phyloP scores from a whole-genome alignment of 345 rosid genomes.

The Pistacia vera region DNA sequence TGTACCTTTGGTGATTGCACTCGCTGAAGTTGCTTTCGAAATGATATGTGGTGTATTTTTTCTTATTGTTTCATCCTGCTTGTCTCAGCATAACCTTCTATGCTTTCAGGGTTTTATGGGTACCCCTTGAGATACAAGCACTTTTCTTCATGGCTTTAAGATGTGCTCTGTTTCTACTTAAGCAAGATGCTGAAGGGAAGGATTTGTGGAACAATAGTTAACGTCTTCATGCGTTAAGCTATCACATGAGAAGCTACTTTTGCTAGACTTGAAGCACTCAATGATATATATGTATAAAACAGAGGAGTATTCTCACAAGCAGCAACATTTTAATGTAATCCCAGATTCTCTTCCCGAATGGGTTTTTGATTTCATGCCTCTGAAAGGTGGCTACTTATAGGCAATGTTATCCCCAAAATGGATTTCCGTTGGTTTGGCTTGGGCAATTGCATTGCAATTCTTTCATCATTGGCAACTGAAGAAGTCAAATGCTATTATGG shows the following conservation, averaged over 20 bases:
- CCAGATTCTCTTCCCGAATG: slow-evolving; percentile 98
- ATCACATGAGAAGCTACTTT: slow-evolving; percentile 86
- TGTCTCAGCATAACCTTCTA: not conserved
- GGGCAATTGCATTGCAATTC: slow-evolving; percentile 89
- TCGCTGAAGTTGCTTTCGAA: not conserved
- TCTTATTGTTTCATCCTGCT: slow-evolving; percentile 2
- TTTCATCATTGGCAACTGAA: slow-evolving; percentile 91
- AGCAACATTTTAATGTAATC: slow-evolving; percentile 88
- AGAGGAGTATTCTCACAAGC: slow-evolving; percentile 96
- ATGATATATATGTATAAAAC: slow-evolving; percentile 91
- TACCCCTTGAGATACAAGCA: slow-evolving; percentile 94
- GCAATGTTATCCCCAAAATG: slow-evolving; percentile 94
- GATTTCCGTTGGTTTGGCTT: slow-evolving; percentile 96
- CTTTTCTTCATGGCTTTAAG: slow-evolving; percentile 93
- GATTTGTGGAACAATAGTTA: slow-evolving; percentile 79
- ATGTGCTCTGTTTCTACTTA: slow-evolving; percentile 79
- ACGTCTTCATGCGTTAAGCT: slow-evolving; percentile 92
- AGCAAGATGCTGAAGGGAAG: slow-evolving; percentile 90
- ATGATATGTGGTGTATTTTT: not conserved
- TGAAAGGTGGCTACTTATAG: slow-evolving; percentile 83
- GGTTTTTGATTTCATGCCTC: slow-evolving; percentile 92
- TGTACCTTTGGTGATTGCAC: not conserved
- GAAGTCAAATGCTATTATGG: slow-evolving; percentile 94
- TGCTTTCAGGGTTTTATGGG: slow-evolving; percentile 81
- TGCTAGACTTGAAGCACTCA: slow-evolving; percentile 95